Evolutionary conservation across 345 rosid species (phyloP).

Genomic region (Linum trigynum): DNA sequence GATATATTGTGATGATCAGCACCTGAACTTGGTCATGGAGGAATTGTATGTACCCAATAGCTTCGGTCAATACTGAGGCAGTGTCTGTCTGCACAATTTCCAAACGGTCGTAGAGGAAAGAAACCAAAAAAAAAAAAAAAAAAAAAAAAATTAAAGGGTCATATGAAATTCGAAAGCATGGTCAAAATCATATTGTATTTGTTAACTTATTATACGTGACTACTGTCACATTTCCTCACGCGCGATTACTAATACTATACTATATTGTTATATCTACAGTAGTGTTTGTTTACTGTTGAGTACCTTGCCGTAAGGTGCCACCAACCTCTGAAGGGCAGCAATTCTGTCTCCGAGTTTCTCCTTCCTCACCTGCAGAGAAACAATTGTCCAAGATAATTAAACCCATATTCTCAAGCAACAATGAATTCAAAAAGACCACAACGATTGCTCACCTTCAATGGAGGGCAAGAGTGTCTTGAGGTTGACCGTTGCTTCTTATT

Average conservation of each 20-base stretch:
- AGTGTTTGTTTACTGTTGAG: not conserved
- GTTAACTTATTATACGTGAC: not conserved
- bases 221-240: not conserved
- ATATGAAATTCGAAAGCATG: not conserved
- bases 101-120: not conserved
- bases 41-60: slow-evolving; percentile 55
- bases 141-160: not conserved
- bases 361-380: slow-evolving; percentile 29
- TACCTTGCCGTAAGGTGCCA: slow-evolving; percentile 73
- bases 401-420: not conserved
- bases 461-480: slow-evolving; percentile 19
- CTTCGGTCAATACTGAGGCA: slow-evolving; percentile 59
- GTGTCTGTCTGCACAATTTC: slow-evolving; percentile 48
- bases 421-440: not conserved
- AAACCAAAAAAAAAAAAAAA: not conserved
- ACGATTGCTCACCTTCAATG: slow-evolving; percentile 20
- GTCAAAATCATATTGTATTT: not conserved
- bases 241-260: not conserved
- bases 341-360: slow-evolving; percentile 57
- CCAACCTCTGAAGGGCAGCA: slow-evolving; percentile 60
- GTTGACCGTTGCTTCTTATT: slow-evolving; percentile 8
- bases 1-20: not conserved
- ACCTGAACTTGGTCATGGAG: slow-evolving; percentile 65
- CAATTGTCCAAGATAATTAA: not conserved
- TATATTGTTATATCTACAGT: not conserved